A percentile compares a stretch with the other conserved stretches of the same genome.
Evolutionary conservation across 2,329 filamentous ascomycete genomes (phyloP).

Genomic region (Sarocladium oryzae): DNA sequence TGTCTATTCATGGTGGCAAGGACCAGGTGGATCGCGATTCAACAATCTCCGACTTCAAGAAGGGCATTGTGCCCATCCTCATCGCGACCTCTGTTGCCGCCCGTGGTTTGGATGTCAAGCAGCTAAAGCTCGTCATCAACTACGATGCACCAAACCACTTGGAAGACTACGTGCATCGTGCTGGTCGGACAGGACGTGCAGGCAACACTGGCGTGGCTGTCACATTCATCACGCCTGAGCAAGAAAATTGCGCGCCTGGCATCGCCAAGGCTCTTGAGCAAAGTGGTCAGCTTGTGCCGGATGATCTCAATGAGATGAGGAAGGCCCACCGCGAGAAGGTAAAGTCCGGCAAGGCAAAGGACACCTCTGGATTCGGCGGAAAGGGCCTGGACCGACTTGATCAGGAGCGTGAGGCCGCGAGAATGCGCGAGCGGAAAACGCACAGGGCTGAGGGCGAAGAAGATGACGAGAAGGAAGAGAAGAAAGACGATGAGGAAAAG

Average conservation of each 20-base stretch:
- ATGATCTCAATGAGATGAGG: conserved; percentile 57
- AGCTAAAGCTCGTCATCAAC: conserved; percentile 92
- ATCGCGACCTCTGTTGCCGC: conserved; percentile 95
- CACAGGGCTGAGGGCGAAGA: conserved; percentile 83
- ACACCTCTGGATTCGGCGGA: conserved; percentile 84
- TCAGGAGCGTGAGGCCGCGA: conserved; percentile 81
- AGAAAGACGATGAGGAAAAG: conserved; percentile 65
- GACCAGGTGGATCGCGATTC: conserved; percentile 91
- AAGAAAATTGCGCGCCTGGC: conserved; percentile 84
- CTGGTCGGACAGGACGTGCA: conserved; percentile 87
- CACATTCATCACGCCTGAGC: conserved; percentile 85
- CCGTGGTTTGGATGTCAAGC: conserved; percentile 90
- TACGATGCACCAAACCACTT: conserved; percentile 90
- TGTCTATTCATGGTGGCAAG: conserved; percentile 90
- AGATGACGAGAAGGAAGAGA: conserved; percentile 74
- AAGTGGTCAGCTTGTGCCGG: conserved; percentile 77
- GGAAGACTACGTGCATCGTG: conserved; percentile 94
- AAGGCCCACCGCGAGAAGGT: conserved; percentile 81
- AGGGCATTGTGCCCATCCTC: conserved; percentile 79
- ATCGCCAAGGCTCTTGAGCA: conserved; percentile 89
- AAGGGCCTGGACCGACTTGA: conserved; percentile 91
- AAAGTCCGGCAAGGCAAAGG: conserved; percentile 85
- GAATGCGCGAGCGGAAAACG: conserved; percentile 78
- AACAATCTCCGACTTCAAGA: conserved; percentile 89
- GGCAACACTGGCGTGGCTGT: conserved; percentile 93